A percentile compares a stretch with the other conserved stretches of the same genome.
Conservation (phyloP, 768 basidiomycete genomes). For the Lentinus tigrinus region DNA sequence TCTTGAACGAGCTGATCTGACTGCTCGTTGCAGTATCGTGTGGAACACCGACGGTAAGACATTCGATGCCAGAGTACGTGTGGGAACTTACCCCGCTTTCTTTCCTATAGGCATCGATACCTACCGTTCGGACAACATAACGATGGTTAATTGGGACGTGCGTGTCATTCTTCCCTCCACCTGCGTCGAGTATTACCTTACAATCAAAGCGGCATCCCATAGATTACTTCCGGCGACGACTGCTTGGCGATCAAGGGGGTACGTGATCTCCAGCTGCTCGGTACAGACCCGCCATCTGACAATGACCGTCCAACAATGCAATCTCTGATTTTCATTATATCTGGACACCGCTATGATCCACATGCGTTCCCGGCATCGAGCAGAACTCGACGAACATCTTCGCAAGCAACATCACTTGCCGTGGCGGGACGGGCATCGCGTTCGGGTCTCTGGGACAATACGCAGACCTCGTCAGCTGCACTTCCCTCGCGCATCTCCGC, state of each 20-base stretch:
- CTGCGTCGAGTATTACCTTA: background rate
- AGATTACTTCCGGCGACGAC: conserved; percentile 60
- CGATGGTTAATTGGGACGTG: conserved; percentile 54
- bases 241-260: conserved; percentile 66
- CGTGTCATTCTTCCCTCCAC: conserved; percentile 4
- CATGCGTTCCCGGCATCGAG: background rate
- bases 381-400: conserved; percentile 57
- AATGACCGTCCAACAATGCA: too few species aligned
- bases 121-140: conserved; percentile 48
- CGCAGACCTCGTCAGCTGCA: conserved; percentile 40
- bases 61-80: background rate
- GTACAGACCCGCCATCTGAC: too few species aligned
- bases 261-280: conserved; percentile 18
- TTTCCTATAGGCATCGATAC: conserved; percentile 53
- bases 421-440: conserved; percentile 60
- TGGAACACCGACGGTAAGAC: conserved; percentile 58
- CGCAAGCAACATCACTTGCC: conserved; percentile 48
- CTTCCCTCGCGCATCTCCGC: too few species aligned
- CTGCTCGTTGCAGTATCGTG: conserved; percentile 37
- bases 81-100: background rate
- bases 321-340: too few species aligned
- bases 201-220: background rate
- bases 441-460: conserved; percentile 63
- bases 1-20: background rate
- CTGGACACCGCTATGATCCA: too few species aligned